These are phyloP conservation scores for Kwoniella mangroviensis DNA, from an alignment of 768 basidiomycete species.

Conservation along the genomic window DNA sequence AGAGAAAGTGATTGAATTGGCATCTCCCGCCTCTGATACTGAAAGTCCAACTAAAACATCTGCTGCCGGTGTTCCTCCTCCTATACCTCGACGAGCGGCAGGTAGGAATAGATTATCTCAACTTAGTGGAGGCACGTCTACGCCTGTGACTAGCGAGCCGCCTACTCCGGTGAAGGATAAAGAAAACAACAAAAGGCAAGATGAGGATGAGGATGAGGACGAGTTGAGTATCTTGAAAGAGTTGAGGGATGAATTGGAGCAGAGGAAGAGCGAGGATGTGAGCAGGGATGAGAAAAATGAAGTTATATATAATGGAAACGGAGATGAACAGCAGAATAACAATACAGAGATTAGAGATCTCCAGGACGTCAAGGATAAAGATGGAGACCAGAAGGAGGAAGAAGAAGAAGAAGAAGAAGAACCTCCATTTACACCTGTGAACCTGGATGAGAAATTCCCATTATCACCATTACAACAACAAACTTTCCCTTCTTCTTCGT, in stretches of 20 bases:
- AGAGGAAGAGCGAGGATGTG: slow-evolving; percentile 1
- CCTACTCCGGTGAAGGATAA: slow-evolving; percentile 3
- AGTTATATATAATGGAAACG: no score
- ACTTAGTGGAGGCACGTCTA: slow-evolving; percentile 1
- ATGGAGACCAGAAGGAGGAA: neutral
- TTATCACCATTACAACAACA: slow-evolving; percentile 17
- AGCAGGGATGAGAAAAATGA: neutral
- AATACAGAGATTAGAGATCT: neutral
- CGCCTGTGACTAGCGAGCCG: neutral
- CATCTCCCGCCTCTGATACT: slow-evolving; percentile 6
- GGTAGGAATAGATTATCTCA: slow-evolving; percentile 30
- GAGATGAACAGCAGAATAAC: no score
- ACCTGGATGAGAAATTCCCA: slow-evolving; percentile 25
- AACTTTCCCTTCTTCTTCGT: slow-evolving; percentile 9
- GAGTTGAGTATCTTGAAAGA: slow-evolving; percentile 9
- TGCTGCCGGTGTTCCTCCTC: slow-evolving; percentile 27
- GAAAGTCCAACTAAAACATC: neutral
- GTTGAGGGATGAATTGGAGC: slow-evolving; percentile 17
- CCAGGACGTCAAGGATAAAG: neutral
- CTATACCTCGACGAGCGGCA: slow-evolving; percentile 38
- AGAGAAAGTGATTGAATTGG: slow-evolving; percentile 2
- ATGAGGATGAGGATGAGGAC: slow-evolving; percentile 5
- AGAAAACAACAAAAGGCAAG: neutral
- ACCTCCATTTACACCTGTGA: slow-evolving; percentile 19
- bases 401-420: slow-evolving; percentile 9